Percentiles rank a stretch among this genome's conserved stretches.
phyloP scores from a whole-genome alignment of 2,329 filamentous ascomycete genomes.

The Colletotrichum orbiculare region DNA sequence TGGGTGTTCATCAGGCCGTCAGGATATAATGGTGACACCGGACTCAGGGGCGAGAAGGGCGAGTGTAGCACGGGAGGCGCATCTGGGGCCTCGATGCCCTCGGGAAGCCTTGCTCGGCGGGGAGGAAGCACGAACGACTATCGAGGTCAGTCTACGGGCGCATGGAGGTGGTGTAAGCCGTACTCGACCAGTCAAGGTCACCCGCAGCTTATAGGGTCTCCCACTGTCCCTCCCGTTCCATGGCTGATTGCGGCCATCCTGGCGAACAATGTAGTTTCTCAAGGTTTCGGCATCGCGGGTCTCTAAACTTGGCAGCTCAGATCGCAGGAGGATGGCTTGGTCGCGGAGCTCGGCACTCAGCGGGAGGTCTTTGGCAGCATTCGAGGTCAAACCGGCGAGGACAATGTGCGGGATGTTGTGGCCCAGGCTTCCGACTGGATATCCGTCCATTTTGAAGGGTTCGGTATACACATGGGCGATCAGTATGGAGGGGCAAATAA shows the following conservation, averaged over 20 bases:
- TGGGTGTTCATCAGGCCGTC: slow-evolving; percentile 85
- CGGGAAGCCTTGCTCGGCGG: slow-evolving; percentile 65
- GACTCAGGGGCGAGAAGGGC: slow-evolving; percentile 89
- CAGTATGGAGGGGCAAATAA: slow-evolving; percentile 10
- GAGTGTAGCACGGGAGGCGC: slow-evolving; percentile 79
- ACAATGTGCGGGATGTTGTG: slow-evolving; percentile 89
- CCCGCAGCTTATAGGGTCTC: slow-evolving; percentile 70
- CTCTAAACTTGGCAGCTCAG: slow-evolving; percentile 75
- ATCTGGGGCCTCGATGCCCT: slow-evolving; percentile 59
- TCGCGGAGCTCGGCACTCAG: slow-evolving; percentile 65
- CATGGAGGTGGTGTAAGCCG: slow-evolving; percentile 45
- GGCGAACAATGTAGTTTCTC: slow-evolving; percentile 71
- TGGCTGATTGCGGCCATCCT: slow-evolving; percentile 72
- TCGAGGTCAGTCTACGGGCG: slow-evolving; percentile 42
- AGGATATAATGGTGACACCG: slow-evolving; percentile 84
- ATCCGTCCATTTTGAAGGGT: slow-evolving; percentile 75
- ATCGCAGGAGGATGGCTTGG: slow-evolving; percentile 71
- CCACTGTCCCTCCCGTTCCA: slow-evolving; percentile 72
- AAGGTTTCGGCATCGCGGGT: slow-evolving; percentile 73
- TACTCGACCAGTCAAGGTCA: slow-evolving; percentile 85
- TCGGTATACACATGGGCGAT: slow-evolving; percentile 43
- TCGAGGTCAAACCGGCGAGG: slow-evolving; percentile 76
- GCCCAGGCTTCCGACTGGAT: slow-evolving; percentile 81
- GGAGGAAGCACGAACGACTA: slow-evolving; percentile 68
- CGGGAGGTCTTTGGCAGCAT: slow-evolving; percentile 52